Conservation (phyloP, 495 filamentous ascomycete species). For the Penicillium parvum region DNA sequence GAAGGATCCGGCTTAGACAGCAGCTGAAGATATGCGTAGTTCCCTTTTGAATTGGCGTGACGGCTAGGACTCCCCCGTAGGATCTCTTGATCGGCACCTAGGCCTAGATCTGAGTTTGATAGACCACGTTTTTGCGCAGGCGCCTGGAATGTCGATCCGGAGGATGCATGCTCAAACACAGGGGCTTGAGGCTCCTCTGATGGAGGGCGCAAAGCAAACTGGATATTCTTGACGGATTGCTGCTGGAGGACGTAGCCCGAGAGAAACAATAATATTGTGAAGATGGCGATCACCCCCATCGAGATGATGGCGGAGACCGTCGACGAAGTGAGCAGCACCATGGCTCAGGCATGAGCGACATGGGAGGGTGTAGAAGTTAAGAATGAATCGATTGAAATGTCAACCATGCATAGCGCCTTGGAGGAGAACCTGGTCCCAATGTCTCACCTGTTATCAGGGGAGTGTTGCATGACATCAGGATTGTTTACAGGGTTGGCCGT, state of each 20-base stretch:
- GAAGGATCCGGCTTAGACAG: slow-evolving; percentile 42
- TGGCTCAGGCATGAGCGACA: slow-evolving; percentile 19
- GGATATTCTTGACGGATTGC: slow-evolving; percentile 59
- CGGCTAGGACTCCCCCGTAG: slow-evolving; percentile 5
- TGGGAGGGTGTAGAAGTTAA: slow-evolving; percentile 8
- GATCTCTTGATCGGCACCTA: slow-evolving; percentile 11
- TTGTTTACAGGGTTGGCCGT: slow-evolving; percentile 37
- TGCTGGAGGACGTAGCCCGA: slow-evolving; percentile 71
- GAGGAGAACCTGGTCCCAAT: not conserved
- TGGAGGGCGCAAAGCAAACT: slow-evolving; percentile 52
- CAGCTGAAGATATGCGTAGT: slow-evolving; percentile 44
- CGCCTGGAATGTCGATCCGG: slow-evolving; percentile 24
- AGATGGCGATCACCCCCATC: slow-evolving; percentile 50
- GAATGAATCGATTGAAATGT: slow-evolving; percentile 15
- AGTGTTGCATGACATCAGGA: slow-evolving; percentile 29
- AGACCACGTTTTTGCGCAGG: slow-evolving; percentile 16
- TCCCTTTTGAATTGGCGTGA: slow-evolving; percentile 16
- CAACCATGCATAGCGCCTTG: slow-evolving; percentile 10
- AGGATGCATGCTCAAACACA: slow-evolving; percentile 10
- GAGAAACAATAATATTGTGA: slow-evolving; percentile 62
- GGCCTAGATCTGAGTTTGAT: slow-evolving; percentile 13
- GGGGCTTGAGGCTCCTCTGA: slow-evolving; percentile 13
- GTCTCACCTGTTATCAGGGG: slow-evolving; percentile 8
- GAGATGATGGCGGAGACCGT: slow-evolving; percentile 44
- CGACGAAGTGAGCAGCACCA: slow-evolving; percentile 46